Conservation (phyloP, 352 stramenopile genomes). For the Plasmopara viticola region DNA sequence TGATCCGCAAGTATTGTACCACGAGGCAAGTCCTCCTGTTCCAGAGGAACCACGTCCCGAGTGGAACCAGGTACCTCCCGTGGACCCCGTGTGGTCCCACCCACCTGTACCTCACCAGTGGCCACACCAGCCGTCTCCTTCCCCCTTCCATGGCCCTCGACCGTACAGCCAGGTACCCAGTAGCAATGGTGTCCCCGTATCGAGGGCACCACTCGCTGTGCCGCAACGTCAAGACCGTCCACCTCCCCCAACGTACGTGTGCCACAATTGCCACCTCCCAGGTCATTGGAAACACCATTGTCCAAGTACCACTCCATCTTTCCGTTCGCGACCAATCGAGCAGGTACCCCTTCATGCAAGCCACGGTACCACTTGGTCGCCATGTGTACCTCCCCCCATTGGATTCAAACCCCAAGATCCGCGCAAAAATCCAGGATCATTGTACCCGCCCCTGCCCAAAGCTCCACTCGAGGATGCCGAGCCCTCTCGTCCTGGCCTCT, state of each 20-base stretch:
- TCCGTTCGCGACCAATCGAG: conserved; percentile 9
- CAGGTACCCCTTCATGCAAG: too few relatives aligned
- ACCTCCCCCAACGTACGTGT: conserved; percentile 60
- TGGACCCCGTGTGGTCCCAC: not conserved
- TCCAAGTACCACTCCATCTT: conserved; percentile 16
- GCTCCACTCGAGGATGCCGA: too few relatives aligned
- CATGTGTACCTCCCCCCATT: conserved; percentile 1
- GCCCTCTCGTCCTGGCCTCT: too few relatives aligned
- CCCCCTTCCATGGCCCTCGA: conserved; percentile 10
- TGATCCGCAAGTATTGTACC: conserved; percentile 3
- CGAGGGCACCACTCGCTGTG: conserved; percentile 23
- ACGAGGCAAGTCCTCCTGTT: conserved; percentile 11
- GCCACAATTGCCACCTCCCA: conserved; percentile 66
- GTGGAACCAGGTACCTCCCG: conserved; percentile 6
- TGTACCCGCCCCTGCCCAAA: too few relatives aligned
- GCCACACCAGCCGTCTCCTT: conserved; percentile 7
- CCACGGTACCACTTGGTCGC: too few relatives aligned
- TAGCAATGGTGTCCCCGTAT: conserved; percentile 8
- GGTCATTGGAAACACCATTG: conserved; percentile 82
- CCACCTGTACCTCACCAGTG: conserved; percentile 15
- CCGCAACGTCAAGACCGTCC: conserved; percentile 25
- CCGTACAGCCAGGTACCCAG: conserved; percentile 9
- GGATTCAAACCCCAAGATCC: conserved; percentile 20
- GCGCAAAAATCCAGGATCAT: conserved; percentile 3
- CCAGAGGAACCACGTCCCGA: conserved; percentile 11